Conservation (phyloP, 495 filamentous ascomycete species). For the Trichocladium uniseriatum region DNA sequence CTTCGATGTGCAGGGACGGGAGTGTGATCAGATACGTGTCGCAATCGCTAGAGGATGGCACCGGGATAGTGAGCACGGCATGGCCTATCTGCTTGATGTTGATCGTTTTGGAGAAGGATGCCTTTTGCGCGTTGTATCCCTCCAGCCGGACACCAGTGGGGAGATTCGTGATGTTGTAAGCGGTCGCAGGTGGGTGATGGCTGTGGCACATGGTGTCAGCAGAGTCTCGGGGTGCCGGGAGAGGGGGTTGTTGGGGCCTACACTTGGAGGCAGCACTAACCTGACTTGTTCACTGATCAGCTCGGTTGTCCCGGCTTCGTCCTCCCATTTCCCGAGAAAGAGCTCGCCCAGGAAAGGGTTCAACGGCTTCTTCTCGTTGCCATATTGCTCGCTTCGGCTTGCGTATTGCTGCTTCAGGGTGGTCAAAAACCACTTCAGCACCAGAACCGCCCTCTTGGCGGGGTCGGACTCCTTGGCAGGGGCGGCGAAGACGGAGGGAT, state of each 20-base stretch:
- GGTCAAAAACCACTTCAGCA: slow-evolving; percentile 94
- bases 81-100: slow-evolving; percentile 95
- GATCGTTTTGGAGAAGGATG: slow-evolving; percentile 85
- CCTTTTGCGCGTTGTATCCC: slow-evolving; percentile 98
- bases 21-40: slow-evolving; percentile 88
- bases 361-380: slow-evolving; percentile 94
- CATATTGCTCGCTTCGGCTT: slow-evolving; percentile 80
- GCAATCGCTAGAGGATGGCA: slow-evolving; percentile 36
- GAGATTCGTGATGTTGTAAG: slow-evolving; percentile 82
- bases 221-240: neutral
- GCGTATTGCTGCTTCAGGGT: slow-evolving; percentile 94
- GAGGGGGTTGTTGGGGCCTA: no score
- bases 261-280: slow-evolving; percentile 18
- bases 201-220: slow-evolving; percentile 49
- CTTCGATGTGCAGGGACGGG: slow-evolving; percentile 87
- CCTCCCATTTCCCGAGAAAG: slow-evolving; percentile 81
- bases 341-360: slow-evolving; percentile 89
- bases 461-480: slow-evolving; percentile 74
- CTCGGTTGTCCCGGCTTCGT: slow-evolving; percentile 59
- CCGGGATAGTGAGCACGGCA: slow-evolving; percentile 69
- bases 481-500: slow-evolving; percentile 78
- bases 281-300: slow-evolving; percentile 61
- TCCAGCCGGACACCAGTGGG: slow-evolving; percentile 77
- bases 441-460: slow-evolving; percentile 72
- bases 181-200: slow-evolving; percentile 96